phyloP scores from a whole-genome alignment of 805 yeast species.

The Vanderwaltozyma tropicalis region DNA sequence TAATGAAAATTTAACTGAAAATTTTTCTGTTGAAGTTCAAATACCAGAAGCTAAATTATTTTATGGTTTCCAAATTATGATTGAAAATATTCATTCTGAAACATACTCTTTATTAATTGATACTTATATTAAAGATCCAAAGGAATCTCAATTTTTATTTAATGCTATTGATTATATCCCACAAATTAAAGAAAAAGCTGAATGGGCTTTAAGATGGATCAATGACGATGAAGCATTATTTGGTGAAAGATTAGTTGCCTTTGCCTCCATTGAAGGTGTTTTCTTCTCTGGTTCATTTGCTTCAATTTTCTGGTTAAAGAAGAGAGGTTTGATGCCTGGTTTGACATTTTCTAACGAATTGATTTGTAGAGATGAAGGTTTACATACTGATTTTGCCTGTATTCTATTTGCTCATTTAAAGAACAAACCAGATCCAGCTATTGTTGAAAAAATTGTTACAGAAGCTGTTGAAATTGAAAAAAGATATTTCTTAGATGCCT shows the following conservation, averaged over 20 bases:
- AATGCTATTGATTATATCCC: conserved; percentile 96
- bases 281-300: conserved; percentile 98
- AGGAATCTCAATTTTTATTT: conserved; percentile 81
- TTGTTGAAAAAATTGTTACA: conserved; percentile 77
- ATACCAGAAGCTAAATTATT: conserved; percentile 96
- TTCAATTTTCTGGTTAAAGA: conserved; percentile 96
- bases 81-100: conserved; percentile 98
- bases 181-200: conserved; percentile 93
- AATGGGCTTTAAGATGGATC: conserved; percentile 98
- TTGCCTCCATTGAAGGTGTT: conserved; percentile 98
- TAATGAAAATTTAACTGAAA: conserved; percentile 93
- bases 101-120: conserved; percentile 92
- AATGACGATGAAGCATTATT: conserved; percentile 77
- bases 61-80: conserved; percentile 99
- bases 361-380: conserved; percentile 96
- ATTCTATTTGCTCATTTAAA: conserved; percentile 84
- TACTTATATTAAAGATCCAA: conserved; percentile 91
- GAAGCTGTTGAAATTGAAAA: conserved; percentile 95
- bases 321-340: conserved; percentile 99
- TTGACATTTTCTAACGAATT: conserved; percentile 94
- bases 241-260: conserved; percentile 93
- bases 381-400: conserved; percentile 98
- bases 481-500: conserved; percentile 88
- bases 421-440: conserved; percentile 72
- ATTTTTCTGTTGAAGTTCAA: conserved; percentile 95